These are phyloP conservation scores for Penicillium sp. DNA, from an alignment of 2,329 filamentous ascomycete genomes.

Conservation along the genomic window DNA sequence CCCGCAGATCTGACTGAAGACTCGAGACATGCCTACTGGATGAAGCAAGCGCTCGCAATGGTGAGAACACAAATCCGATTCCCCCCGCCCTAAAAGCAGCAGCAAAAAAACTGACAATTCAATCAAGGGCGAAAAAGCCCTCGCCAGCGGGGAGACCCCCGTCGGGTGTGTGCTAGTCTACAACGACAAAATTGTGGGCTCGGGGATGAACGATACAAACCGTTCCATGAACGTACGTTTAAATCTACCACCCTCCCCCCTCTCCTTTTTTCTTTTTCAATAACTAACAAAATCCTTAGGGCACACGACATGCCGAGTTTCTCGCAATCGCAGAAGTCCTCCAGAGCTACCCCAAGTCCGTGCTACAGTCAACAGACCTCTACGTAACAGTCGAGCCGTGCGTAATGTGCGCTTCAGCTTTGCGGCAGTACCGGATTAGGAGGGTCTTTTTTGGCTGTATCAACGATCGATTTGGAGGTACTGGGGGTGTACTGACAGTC, in stretches of 20 bases:
- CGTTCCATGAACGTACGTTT: slow-evolving; percentile 69
- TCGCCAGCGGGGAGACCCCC: slow-evolving; percentile 86
- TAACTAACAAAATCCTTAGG: too few relatives aligned
- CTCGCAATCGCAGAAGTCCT: slow-evolving; percentile 76
- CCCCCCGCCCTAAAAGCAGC: neutral
- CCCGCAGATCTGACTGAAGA: slow-evolving; percentile 19
- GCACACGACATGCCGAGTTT: slow-evolving; percentile 94
- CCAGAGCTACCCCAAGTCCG: slow-evolving; percentile 65
- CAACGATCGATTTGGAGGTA: slow-evolving; percentile 97
- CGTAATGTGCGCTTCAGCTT: slow-evolving; percentile 95
- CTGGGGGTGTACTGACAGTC: slow-evolving; percentile 87
- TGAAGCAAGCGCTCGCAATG: slow-evolving; percentile 70
- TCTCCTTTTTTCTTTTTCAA: neutral
- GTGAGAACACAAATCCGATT: slow-evolving; percentile 52
- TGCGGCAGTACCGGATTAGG: slow-evolving; percentile 84
- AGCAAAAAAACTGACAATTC: slow-evolving; percentile 1
- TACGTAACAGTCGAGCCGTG: slow-evolving; percentile 99
- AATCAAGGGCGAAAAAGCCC: slow-evolving; percentile 77
- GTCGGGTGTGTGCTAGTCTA: slow-evolving; percentile 95
- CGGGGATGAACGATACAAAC: slow-evolving; percentile 97
- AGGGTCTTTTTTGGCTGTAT: slow-evolving; percentile 93
- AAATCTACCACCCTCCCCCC: neutral
- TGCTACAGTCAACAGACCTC: slow-evolving; percentile 75
- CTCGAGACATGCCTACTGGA: slow-evolving; percentile 64
- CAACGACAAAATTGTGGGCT: slow-evolving; percentile 76